Evolutionary conservation across 2,329 filamentous ascomycete genomes (phyloP).

Genomic region (Calonectria honghensis): DNA sequence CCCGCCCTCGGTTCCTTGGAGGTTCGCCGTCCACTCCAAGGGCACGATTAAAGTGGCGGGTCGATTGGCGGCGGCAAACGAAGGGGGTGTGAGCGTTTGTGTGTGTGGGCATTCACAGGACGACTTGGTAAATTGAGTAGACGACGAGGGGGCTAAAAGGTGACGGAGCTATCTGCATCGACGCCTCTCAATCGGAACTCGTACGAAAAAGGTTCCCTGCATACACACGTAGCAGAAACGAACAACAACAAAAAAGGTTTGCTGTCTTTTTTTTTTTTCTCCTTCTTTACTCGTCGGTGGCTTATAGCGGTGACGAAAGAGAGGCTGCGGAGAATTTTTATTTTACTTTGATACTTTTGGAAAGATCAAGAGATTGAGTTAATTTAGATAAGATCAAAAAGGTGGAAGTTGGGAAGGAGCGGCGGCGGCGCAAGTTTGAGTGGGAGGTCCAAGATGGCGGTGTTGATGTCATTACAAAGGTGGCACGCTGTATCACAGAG

Average conservation of each 20-base stretch:
- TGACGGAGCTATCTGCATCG: constrained; percentile 6
- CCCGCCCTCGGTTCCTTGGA: neutral
- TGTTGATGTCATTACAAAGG: constrained; percentile 36
- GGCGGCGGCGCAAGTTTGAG: constrained; percentile 12
- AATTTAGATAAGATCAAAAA: neutral
- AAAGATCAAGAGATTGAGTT: neutral
- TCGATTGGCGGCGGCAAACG: constrained; percentile 11
- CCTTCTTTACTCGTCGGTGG: neutral
- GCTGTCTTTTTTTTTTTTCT: neutral
- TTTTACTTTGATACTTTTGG: neutral
- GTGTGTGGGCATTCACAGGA: constrained; percentile 6
- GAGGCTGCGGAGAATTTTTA: neutral
- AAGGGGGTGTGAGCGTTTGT: neutral
- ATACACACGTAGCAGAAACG: constrained; percentile 15
- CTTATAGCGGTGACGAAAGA: constrained; percentile 36
- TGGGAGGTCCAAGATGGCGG: constrained; percentile 30
- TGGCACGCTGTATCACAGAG: neutral
- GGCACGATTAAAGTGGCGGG: neutral
- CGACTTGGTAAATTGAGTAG: constrained; percentile 5
- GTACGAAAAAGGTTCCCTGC: constrained; percentile 46
- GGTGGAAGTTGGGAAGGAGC: neutral
- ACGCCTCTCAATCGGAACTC: constrained; percentile 18
- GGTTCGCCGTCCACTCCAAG: constrained; percentile 10
- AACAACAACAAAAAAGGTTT: neutral
- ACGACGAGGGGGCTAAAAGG: constrained; percentile 8